Conservation (phyloP, 148 eudicot species). For the Rhododendron kiyosumense region DNA sequence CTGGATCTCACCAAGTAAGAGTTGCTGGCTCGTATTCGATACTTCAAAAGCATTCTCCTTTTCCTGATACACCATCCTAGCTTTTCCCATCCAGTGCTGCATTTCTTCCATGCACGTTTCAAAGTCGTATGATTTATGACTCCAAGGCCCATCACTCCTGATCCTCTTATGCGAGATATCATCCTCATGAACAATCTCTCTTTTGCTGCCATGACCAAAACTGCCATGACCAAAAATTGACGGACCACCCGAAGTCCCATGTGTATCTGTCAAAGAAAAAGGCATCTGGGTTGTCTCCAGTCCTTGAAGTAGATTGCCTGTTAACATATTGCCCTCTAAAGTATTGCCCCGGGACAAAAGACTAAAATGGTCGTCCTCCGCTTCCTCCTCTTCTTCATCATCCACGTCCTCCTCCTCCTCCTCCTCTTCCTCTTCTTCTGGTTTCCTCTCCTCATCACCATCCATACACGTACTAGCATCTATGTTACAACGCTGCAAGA, state of each 20-base stretch:
- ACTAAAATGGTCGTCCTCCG: slow-evolving; percentile 28
- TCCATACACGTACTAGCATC: slow-evolving; percentile 17
- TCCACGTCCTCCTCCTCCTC: slow-evolving; percentile 21
- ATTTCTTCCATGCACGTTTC: slow-evolving; percentile 47
- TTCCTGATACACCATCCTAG: slow-evolving; percentile 32
- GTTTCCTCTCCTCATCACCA: slow-evolving; percentile 22
- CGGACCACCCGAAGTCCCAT: slow-evolving; percentile 29
- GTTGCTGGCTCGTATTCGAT: slow-evolving; percentile 35
- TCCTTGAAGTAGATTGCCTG: slow-evolving; percentile 48
- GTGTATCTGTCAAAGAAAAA: slow-evolving; percentile 34
- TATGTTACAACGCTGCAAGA: slow-evolving; percentile 49
- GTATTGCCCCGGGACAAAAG: slow-evolving; percentile 26
- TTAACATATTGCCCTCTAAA: slow-evolving; percentile 28
- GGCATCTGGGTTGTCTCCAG: slow-evolving; percentile 43
- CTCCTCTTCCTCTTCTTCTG: slow-evolving; percentile 26
- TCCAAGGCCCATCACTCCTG: slow-evolving; percentile 51
- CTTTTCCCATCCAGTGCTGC: slow-evolving; percentile 35
- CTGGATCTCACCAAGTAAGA: slow-evolving; percentile 28
- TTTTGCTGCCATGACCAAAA: slow-evolving; percentile 42
- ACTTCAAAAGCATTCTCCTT: slow-evolving; percentile 31
- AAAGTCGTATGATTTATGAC: slow-evolving; percentile 32
- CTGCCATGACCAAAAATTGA: slow-evolving; percentile 32
- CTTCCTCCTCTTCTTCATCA: slow-evolving; percentile 38
- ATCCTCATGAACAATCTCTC: slow-evolving; percentile 46
- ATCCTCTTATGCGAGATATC: slow-evolving; percentile 51